These are phyloP conservation scores for Aspergillus carlsbadensis DNA, from an alignment of 495 filamentous ascomycete genomes.

Conservation along the genomic window DNA sequence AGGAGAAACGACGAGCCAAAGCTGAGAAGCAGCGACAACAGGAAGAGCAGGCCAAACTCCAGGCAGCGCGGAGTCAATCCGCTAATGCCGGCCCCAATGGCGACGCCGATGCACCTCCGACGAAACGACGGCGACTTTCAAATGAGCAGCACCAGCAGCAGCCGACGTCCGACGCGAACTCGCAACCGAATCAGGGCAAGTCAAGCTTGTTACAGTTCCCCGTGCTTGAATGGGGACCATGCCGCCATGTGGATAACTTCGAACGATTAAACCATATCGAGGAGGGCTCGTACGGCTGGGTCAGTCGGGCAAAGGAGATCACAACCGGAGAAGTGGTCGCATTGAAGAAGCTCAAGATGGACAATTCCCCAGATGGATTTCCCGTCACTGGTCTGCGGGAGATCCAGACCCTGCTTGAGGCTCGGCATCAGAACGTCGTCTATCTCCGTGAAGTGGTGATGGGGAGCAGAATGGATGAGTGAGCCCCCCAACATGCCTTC, in stretches of 20 bases:
- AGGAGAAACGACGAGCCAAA: slow-evolving; percentile 82
- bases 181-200: slow-evolving; percentile 26
- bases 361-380: slow-evolving; percentile 78
- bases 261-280: slow-evolving; percentile 95
- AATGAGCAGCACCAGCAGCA: slow-evolving; percentile 33
- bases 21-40: slow-evolving; percentile 77
- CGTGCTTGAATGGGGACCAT: slow-evolving; percentile 65
- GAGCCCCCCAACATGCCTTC: slow-evolving; percentile 23
- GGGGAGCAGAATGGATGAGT: slow-evolving; percentile 77
- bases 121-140: slow-evolving; percentile 48
- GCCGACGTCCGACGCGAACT: slow-evolving; percentile 3
- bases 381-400: slow-evolving; percentile 91
- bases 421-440: slow-evolving; percentile 74
- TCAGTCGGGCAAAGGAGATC: slow-evolving; percentile 79
- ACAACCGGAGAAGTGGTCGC: slow-evolving; percentile 85
- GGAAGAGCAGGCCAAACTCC: slow-evolving; percentile 47
- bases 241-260: slow-evolving; percentile 83
- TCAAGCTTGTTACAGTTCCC: slow-evolving; percentile 68
- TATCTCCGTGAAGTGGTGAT: slow-evolving; percentile 82
- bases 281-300: slow-evolving; percentile 94
- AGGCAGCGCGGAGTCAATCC: slow-evolving; percentile 13
- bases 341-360: slow-evolving; percentile 92
- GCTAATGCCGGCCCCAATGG: slow-evolving; percentile 22
- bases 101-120: slow-evolving; percentile 31
- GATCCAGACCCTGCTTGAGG: slow-evolving; percentile 69